phyloP scores from a whole-genome alignment of 345 rosid genomes.

The Raphanus sativus region DNA sequence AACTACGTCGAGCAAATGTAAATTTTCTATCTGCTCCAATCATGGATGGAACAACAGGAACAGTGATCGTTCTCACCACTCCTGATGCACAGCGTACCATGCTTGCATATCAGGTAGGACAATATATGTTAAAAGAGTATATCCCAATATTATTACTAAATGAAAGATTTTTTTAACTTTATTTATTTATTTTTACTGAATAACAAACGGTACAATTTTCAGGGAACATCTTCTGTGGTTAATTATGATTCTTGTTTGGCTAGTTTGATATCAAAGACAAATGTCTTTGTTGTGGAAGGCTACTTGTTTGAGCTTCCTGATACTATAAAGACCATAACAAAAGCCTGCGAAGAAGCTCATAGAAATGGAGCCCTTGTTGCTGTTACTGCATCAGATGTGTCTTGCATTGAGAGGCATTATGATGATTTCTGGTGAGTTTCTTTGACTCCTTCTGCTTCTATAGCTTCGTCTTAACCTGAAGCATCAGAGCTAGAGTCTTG shows the following conservation, averaged over 20 bases:
- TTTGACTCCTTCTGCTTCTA: background rate
- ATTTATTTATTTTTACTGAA: too few relatives aligned
- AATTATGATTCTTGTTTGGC: conserved; percentile 75
- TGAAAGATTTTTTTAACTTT: too few relatives aligned
- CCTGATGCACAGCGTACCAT: conserved; percentile 97
- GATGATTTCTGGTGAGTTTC: conserved; percentile 82
- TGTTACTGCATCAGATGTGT: conserved; percentile 86
- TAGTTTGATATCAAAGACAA: conserved; percentile 69
- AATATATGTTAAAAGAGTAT: background rate
- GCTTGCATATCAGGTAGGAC: conserved; percentile 85
- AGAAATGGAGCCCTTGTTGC: conserved; percentile 79
- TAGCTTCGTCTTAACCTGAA: too few relatives aligned
- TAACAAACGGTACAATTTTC: too few relatives aligned
- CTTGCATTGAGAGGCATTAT: conserved; percentile 88
- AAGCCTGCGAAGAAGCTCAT: conserved; percentile 88
- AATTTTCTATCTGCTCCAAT: conserved; percentile 80
- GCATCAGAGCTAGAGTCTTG: too few relatives aligned
- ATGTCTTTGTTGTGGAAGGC: conserved; percentile 82
- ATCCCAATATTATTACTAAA: background rate
- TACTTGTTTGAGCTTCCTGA: conserved; percentile 92
- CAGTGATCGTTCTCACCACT: conserved; percentile 95
- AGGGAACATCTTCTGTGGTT: conserved; percentile 89
- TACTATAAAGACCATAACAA: conserved; percentile 72
- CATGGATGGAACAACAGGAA: conserved; percentile 93
- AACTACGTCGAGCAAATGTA: conserved; percentile 76